Evolutionary conservation across 108 stramenopile species (phyloP).

Genomic region (Cyclostephanos tholiformis): DNA sequence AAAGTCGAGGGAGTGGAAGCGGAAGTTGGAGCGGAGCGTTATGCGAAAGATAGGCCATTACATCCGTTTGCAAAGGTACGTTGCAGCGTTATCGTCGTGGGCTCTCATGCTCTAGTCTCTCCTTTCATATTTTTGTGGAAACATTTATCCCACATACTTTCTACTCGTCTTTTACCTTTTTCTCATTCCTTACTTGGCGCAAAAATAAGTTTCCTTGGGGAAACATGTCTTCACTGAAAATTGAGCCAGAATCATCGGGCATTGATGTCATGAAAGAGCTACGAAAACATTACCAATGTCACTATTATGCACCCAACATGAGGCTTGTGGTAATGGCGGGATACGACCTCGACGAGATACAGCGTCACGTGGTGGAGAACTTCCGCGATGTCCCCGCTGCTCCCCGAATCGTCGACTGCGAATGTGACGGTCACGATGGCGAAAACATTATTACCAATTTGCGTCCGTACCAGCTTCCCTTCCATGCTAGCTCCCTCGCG

Average conservation of each 20-base stretch:
- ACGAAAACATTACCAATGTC: conserved; percentile 70
- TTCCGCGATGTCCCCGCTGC: conserved; percentile 72
- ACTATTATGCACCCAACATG: conserved; percentile 90
- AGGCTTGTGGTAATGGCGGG: conserved; percentile 83
- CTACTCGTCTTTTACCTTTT: neutral
- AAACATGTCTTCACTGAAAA: conserved; percentile 65
- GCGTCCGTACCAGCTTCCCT: conserved; percentile 54
- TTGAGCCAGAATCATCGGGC: conserved; percentile 59
- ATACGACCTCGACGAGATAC: conserved; percentile 79
- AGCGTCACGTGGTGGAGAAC: conserved; percentile 62
- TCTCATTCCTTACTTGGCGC: neutral
- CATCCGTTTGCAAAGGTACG: conserved; percentile 50
- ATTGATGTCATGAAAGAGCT: conserved; percentile 72
- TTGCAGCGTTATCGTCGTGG: neutral
- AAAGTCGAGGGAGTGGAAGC: neutral
- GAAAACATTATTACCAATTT: conserved; percentile 27
- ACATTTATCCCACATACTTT: neutral
- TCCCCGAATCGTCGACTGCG: conserved; percentile 24
- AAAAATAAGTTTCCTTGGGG: conserved; percentile 75
- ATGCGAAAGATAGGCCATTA: conserved; percentile 56
- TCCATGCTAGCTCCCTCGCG: conserved; percentile 51
- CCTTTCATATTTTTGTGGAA: neutral
- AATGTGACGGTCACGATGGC: neutral
- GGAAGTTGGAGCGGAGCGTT: neutral
- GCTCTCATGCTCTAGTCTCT: neutral